Evolutionary conservation across 2,329 filamentous ascomycete species (phyloP), one percentile per base, ranked within the genome.

Genomic region (Emericellopsis cladophorae): DNA sequence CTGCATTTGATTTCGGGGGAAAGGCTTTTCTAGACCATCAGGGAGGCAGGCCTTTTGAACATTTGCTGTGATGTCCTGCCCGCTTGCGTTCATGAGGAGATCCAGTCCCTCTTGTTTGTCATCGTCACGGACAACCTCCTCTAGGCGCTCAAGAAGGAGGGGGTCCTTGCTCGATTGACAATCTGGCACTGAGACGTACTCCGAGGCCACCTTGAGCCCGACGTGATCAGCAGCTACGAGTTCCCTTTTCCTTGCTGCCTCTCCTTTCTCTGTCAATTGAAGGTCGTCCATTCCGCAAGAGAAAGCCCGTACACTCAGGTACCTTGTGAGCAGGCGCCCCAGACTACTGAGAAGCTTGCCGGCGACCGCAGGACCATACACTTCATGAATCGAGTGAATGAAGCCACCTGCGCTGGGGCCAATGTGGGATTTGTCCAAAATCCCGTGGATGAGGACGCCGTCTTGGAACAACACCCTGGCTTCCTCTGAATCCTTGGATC

Each of bases 1-100:
- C 68, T 98, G 92, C 90, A 98, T 98, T 63, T 96, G 90, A 55
- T 98, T 98, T 55, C 82, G 83, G 1, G 92, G 92, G 61, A 98
- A 98, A 7, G 84, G 77, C 63, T 96, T 98, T 53, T 85, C 79
- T 23, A 98, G 74, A 34, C 85, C 87, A 16, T 67, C 64, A 1
- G 92, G 92, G 49, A 98, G 72, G 60, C 88, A 95, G 2, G 76
- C 74, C 37, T 70, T 70, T 9, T 89, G 94, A 36, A 96, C 81
- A 1, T 70, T 74, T 14, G 84, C 80, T 4, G 90, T 95, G 22
- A 98, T 74, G 4, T 72, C 62, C 11, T 70, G 69, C 39, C 79
- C 82, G 39, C 72, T 71, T 22, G 74, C 70, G 55, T 93, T 96
- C 60, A 86, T 86, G 49, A 96, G 69, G 47, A 82, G 72, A 70